phyloP scores from a whole-genome alignment of 345 rosid genomes.

The Capsella bursapastoris region DNA sequence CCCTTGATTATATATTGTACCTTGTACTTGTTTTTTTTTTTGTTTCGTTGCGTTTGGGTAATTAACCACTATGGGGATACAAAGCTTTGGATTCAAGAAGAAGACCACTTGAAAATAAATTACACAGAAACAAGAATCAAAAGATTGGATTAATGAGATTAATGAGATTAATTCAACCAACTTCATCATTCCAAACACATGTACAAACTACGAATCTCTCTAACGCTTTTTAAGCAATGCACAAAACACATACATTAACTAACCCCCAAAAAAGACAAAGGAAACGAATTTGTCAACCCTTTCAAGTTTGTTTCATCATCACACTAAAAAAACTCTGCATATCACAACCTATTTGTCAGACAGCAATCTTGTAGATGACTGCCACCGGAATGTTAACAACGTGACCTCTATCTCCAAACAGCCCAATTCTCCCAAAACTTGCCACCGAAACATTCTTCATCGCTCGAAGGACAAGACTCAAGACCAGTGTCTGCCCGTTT shows the following conservation, averaged over 20 bases:
- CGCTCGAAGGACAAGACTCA: conserved; percentile 55
- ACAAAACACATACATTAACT: conserved; percentile 17
- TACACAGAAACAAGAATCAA: conserved; percentile 16
- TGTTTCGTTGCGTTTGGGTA: background rate
- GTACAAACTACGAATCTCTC: conserved; percentile 38
- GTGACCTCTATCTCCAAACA: conserved; percentile 79
- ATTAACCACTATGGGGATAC: background rate
- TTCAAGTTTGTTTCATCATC: conserved; percentile 37
- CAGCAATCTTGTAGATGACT: conserved; percentile 54
- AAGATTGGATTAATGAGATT: conserved; percentile 11
- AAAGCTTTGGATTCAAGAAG: background rate
- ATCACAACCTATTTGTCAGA: conserved; percentile 22
- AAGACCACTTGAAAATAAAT: background rate
- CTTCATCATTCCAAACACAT: conserved; percentile 20
- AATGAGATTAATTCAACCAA: conserved; percentile 19
- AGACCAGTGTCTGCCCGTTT: conserved; percentile 57
- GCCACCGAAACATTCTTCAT: conserved; percentile 53
- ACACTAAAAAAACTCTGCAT: conserved; percentile 26
- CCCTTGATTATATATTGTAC: background rate
- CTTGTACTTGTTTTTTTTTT: background rate
- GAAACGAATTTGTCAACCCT: conserved; percentile 22
- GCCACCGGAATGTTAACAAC: conserved; percentile 76
- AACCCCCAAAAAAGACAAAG: conserved; percentile 10
- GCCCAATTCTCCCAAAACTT: conserved; percentile 82
- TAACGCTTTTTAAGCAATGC: conserved; percentile 27